Evolutionary conservation across 805 yeast species (phyloP).

Genomic region (Torulaspora quercuum): DNA sequence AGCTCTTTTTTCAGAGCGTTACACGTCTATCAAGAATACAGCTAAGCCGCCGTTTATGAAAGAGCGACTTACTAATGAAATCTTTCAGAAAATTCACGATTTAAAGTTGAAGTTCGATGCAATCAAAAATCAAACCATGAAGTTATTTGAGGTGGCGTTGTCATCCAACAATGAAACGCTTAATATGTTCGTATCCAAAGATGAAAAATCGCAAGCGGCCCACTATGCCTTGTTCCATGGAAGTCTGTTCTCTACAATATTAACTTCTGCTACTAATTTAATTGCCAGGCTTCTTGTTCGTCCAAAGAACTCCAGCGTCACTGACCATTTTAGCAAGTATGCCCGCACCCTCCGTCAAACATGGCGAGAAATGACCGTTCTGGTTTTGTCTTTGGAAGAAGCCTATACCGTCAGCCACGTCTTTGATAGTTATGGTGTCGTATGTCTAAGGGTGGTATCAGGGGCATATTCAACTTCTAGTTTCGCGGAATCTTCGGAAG

Average conservation of each 20-base stretch:
- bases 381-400: slow-evolving; percentile 14
- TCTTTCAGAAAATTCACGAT: slow-evolving; percentile 18
- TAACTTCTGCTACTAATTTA: slow-evolving; percentile 22
- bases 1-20: slow-evolving; percentile 28
- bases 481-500: slow-evolving; percentile 10
- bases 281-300: slow-evolving; percentile 22
- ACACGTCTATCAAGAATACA: slow-evolving; percentile 29
- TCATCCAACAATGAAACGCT: slow-evolving; percentile 4
- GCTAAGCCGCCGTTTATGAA: slow-evolving; percentile 24
- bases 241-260: slow-evolving; percentile 11
- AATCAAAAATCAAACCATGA: slow-evolving; percentile 24
- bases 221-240: slow-evolving; percentile 22
- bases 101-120: slow-evolving; percentile 20
- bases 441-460: slow-evolving; percentile 15
- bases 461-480: slow-evolving; percentile 11
- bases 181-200: slow-evolving; percentile 8
- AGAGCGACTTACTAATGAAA: slow-evolving; percentile 19
- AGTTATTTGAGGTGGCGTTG: slow-evolving; percentile 21
- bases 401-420: slow-evolving; percentile 21
- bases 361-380: slow-evolving; percentile 17
- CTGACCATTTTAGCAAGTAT: slow-evolving; percentile 4
- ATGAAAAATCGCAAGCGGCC: slow-evolving; percentile 15
- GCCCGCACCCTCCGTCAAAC: slow-evolving; percentile 10
- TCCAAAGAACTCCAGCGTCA: slow-evolving; percentile 12
- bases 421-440: slow-evolving; percentile 15